phyloP scores from a whole-genome alignment of 108 stramenopile genomes.

The Aureococcus anophagefferens region DNA sequence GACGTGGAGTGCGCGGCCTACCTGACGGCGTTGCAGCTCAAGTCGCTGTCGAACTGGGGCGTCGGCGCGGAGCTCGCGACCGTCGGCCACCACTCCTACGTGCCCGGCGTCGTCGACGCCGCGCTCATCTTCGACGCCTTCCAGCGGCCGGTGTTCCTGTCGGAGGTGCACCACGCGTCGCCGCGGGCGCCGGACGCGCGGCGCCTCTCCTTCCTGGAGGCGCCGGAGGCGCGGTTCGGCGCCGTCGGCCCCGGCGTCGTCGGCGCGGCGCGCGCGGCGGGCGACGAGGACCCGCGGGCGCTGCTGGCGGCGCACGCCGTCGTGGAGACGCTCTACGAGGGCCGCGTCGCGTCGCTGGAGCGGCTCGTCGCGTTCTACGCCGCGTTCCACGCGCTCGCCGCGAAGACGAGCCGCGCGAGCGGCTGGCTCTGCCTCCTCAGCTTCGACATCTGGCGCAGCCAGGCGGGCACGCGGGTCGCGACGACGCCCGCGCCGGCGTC shows the following conservation, averaged over 20 bases:
- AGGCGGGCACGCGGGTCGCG: background rate
- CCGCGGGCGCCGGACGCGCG: background rate
- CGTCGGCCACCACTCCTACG: constrained; percentile 29
- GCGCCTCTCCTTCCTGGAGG: background rate
- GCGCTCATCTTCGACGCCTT: background rate
- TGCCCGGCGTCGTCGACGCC: background rate
- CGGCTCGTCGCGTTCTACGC: constrained; percentile 17
- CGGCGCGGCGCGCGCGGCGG: background rate
- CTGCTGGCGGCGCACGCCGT: background rate
- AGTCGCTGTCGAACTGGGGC: constrained; percentile 6
- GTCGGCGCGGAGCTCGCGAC: constrained; percentile 18
- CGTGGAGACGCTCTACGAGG: constrained; percentile 10
- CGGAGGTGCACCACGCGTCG: background rate
- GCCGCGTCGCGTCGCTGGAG: constrained; percentile 17
- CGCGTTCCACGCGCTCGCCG: constrained; percentile 20
- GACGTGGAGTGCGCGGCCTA: constrained; percentile 18
- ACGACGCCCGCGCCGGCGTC: background rate
- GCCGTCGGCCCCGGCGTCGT: background rate
- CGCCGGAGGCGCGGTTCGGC: background rate
- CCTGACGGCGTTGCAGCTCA: constrained; percentile 16
- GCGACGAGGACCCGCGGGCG: background rate
- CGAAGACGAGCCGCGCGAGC: background rate
- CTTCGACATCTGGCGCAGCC: background rate
- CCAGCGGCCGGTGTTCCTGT: background rate
- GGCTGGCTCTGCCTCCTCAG: background rate